Evolutionary conservation across 805 yeast genomes (phyloP).

Genomic region (Sugiyamaella qingdaonensis): DNA sequence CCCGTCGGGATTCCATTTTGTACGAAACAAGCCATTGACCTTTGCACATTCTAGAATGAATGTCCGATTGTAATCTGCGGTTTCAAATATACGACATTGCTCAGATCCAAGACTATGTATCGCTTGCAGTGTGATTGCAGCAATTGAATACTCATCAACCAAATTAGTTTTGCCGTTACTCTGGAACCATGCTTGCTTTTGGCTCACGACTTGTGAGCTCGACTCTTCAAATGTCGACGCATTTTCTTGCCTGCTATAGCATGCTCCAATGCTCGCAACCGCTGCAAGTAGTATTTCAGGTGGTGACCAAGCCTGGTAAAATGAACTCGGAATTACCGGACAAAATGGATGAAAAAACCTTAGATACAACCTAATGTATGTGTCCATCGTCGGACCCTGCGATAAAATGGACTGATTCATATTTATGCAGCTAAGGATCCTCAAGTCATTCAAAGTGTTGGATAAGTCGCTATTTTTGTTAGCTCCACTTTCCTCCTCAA

Average conservation of each 20-base stretch:
- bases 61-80: conserved; percentile 3
- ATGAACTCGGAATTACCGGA: conserved; percentile 5
- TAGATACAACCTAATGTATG: conserved; percentile 1
- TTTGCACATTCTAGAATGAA: conserved; percentile 6
- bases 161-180: not conserved
- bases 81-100: not conserved
- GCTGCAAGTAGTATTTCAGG: conserved; percentile 3
- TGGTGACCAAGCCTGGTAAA: not conserved
- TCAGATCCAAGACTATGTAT: conserved; percentile 5
- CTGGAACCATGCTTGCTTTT: not conserved
- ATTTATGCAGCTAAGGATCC: not conserved
- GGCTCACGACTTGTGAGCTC: not conserved
- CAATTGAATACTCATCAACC: conserved; percentile 1
- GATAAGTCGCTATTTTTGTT: not conserved
- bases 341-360: conserved; percentile 9
- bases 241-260: conserved; percentile 1
- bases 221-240: not conserved
- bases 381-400: not conserved
- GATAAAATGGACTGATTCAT: not conserved
- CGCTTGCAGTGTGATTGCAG: conserved; percentile 4
- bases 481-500: not conserved
- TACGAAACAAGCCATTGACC: not conserved
- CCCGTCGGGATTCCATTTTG: not conserved
- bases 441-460: not conserved
- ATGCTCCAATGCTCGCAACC: conserved; percentile 6